Evolutionary conservation across 768 basidiomycete species (phyloP).

Genomic region (Strobilomyces dryophilus): DNA sequence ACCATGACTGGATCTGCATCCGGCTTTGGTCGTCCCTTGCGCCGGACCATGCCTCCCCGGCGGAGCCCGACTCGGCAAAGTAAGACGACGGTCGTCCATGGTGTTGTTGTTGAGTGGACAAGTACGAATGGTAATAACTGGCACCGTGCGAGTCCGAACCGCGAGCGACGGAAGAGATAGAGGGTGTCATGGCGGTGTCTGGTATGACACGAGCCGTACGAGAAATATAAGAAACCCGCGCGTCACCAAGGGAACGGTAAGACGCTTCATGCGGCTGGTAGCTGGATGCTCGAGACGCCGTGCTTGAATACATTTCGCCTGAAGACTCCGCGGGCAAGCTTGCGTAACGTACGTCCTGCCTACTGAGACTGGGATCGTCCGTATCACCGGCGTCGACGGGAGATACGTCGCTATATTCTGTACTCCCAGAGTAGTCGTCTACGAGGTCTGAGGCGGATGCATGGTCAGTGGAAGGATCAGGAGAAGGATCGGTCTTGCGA

Average conservation of each 20-base stretch:
- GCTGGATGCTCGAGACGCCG: slow-evolving; percentile 17
- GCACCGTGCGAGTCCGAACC: slow-evolving; percentile 22
- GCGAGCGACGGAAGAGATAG: slow-evolving; percentile 22
- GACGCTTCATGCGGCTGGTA: slow-evolving; percentile 24
- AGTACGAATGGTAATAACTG: slow-evolving; percentile 26
- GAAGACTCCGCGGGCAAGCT: slow-evolving; percentile 21
- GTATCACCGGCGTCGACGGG: slow-evolving; percentile 32
- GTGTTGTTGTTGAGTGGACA: slow-evolving; percentile 21
- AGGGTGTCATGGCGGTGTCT: slow-evolving; percentile 18
- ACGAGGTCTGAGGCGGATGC: slow-evolving; percentile 29
- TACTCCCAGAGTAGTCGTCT: slow-evolving; percentile 27
- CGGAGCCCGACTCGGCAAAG: slow-evolving; percentile 16
- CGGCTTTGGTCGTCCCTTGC: slow-evolving; percentile 22
- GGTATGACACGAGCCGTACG: slow-evolving; percentile 26
- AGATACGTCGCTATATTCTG: slow-evolving; percentile 38
- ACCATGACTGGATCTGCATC: slow-evolving; percentile 22
- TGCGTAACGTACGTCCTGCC: slow-evolving; percentile 20
- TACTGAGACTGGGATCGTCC: slow-evolving; percentile 17
- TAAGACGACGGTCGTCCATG: slow-evolving; percentile 23
- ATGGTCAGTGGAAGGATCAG: slow-evolving; percentile 28
- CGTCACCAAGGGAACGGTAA: slow-evolving; percentile 26
- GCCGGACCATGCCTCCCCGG: slow-evolving; percentile 20
- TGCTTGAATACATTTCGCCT: slow-evolving; percentile 8
- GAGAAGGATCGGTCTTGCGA: slow-evolving; percentile 37
- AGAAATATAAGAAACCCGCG: slow-evolving; percentile 24